These are phyloP conservation scores for Castanospermum australe DNA, from an alignment of 306 rosid species.

Conservation along the genomic window DNA sequence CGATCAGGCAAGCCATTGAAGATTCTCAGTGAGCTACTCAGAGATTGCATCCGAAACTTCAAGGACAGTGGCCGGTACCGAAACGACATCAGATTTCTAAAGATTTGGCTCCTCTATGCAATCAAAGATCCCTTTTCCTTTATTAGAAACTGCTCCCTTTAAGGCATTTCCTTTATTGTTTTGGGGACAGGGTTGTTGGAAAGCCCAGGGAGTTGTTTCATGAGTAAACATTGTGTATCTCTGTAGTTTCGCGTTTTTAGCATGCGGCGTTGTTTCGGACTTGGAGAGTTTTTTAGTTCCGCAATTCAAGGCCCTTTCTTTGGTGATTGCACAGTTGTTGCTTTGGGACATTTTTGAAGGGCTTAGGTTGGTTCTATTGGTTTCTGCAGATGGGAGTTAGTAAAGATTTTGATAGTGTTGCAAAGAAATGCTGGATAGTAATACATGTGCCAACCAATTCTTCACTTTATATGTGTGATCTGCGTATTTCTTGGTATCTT, in stretches of 20 bases:
- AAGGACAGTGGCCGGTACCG: conserved; percentile 44
- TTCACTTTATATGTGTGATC: conserved; percentile 23
- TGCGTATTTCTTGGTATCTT: conserved; percentile 1
- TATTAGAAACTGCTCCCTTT: no score
- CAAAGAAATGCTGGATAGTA: conserved; percentile 47
- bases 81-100: conserved; percentile 60
- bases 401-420: conserved; percentile 45
- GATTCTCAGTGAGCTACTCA: conserved; percentile 40
- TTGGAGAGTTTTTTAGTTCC: neutral
- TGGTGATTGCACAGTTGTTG: neutral
- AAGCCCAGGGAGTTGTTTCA: neutral
- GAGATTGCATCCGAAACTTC: conserved; percentile 50
- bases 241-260: neutral
- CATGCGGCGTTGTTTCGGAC: neutral
- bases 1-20: conserved; percentile 42
- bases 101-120: conserved; percentile 67
- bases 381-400: conserved; percentile 44
- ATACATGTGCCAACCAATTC: conserved; percentile 50
- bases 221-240: neutral
- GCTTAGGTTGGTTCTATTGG: conserved; percentile 1
- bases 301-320: neutral
- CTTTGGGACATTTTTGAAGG: neutral
- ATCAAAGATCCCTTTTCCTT: neutral
- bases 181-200: neutral
- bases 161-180: no score